A percentile compares a stretch with the other conserved stretches of the same genome.
Conservation (phyloP, 208 protist species). For the Leishmania major region DNA sequence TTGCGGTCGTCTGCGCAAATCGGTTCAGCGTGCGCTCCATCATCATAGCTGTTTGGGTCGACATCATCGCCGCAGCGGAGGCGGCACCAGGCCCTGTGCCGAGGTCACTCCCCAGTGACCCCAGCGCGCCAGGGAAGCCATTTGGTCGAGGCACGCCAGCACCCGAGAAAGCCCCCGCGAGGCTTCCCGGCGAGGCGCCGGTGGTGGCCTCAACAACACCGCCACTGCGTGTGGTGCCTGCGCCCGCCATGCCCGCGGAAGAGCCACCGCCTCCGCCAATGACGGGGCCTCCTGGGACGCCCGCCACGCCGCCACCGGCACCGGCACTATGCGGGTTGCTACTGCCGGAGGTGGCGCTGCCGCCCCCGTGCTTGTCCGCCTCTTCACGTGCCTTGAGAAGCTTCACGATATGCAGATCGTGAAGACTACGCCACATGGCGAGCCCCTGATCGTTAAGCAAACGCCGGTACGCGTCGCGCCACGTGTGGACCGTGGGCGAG, state of each 20-base stretch:
- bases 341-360: not conserved
- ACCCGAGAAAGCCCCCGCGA: not conserved
- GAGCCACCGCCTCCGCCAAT: conserved; percentile 5
- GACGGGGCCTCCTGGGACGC: not conserved
- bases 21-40: conserved; percentile 33
- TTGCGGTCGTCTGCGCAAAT: conserved; percentile 24
- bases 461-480: conserved; percentile 70
- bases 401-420: conserved; percentile 62
- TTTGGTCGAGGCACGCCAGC: conserved; percentile 2
- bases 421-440: conserved; percentile 56
- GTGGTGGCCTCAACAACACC: not conserved
- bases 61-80: conserved; percentile 28
- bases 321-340: not conserved
- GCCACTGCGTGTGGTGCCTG: not conserved
- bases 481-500: conserved; percentile 35
- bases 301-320: not conserved
- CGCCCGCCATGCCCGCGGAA: not conserved
- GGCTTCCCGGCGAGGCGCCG: not conserved
- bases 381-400: conserved; percentile 34
- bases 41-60: conserved; percentile 30
- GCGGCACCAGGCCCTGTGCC: conserved; percentile 1
- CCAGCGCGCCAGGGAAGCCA: conserved; percentile 8
- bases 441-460: conserved; percentile 60
- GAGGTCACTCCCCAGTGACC: conserved; percentile 10
- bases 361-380: not conserved